Base-by-base conservation (phyloP, 2,329 filamentous ascomycete species). In the Fonsecaea pedrosoi region DNA sequence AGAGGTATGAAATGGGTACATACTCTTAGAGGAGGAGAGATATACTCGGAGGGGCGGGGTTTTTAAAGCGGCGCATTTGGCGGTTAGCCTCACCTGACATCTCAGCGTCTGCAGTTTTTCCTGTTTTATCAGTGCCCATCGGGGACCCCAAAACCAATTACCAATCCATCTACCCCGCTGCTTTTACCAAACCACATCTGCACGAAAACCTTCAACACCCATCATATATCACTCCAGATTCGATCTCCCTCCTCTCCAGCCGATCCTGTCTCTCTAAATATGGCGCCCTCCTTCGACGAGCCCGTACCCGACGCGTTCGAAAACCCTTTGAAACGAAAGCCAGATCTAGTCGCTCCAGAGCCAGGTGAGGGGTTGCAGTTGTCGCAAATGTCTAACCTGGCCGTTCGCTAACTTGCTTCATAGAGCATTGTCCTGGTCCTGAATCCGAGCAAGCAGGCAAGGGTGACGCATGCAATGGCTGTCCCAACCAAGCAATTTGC, bases 401-500 rank as follows among this genome's bases (percentile, higher is more conserved):
- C 6, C 62, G 30, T n/a, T 12, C 42, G 21, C 54, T 62, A 42
- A 66, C 54, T 21, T 15, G 45, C 55, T 25, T 21, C 57, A 12
- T 61, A 82, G 93, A 98, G 80, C 94, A 98, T 83, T 99, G 95
- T 76, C 94, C 94, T 2, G 95, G 95, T 0, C 95, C 81, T 25
- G 80, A 82, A 70, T 83, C 81, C n/a, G 80, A 81, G 60, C 77
- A 81, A 74, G 86, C 86, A 55, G 87, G 86, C 59, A 80, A 85
- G 78, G 84, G 83, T 64, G 94, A 97, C 79, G 93, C 92, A 53
- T 99, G 95, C 82, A 92, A 90, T 56, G 94, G 94, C 62, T 99
- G 95, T 76, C 95, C 95, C 1, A 99, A 99, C 82, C 94, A 99
- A 82, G 84, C 88, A 56, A 97, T 99, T 74, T 99, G 95, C 82